A percentile compares a stretch with the other conserved stretches of the same genome.
Conservation (phyloP, 345 rosid genomes). For the Cardamine occulta region DNA sequence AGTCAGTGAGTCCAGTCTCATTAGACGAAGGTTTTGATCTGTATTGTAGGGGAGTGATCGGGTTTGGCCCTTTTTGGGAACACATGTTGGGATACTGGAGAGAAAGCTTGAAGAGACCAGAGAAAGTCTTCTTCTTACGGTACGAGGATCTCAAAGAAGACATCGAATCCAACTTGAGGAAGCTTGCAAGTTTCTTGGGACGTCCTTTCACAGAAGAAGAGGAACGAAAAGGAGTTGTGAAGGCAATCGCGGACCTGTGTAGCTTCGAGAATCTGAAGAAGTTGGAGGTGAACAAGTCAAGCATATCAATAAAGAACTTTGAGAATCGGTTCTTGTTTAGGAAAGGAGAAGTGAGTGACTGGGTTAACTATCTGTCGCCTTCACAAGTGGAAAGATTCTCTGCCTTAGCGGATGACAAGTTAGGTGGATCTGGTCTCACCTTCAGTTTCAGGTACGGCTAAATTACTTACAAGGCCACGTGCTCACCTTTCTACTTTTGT, state of each 20-base stretch:
- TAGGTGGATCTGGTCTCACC: conserved; percentile 54
- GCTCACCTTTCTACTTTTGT: neutral
- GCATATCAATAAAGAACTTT: conserved; percentile 50
- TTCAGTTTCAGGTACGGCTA: conserved; percentile 54
- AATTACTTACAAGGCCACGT: conserved; percentile 30
- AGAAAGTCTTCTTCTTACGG: conserved; percentile 48
- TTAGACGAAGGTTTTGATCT: conserved; percentile 53
- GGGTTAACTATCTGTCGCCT: conserved; percentile 52
- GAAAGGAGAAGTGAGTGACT: conserved; percentile 55
- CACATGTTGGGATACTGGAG: conserved; percentile 61
- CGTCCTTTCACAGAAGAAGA: conserved; percentile 54
- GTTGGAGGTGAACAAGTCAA: conserved; percentile 51
- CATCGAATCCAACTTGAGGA: conserved; percentile 35
- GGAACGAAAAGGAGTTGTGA: conserved; percentile 41
- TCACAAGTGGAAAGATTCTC: conserved; percentile 47
- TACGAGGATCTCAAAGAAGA: conserved; percentile 60
- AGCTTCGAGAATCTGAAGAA: conserved; percentile 54
- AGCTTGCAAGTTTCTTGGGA: conserved; percentile 50
- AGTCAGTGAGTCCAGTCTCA: conserved; percentile 29
- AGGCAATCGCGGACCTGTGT: conserved; percentile 51
- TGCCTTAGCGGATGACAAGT: conserved; percentile 49
- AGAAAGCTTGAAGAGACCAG: conserved; percentile 50
- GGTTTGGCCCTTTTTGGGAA: conserved; percentile 60
- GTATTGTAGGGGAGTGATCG: conserved; percentile 52
- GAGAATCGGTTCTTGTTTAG: conserved; percentile 56